A percentile compares a stretch with the other conserved stretches of the same genome.
phyloP scores from a whole-genome alignment of 257 asterid genomes.

The Solanum rostratum region DNA sequence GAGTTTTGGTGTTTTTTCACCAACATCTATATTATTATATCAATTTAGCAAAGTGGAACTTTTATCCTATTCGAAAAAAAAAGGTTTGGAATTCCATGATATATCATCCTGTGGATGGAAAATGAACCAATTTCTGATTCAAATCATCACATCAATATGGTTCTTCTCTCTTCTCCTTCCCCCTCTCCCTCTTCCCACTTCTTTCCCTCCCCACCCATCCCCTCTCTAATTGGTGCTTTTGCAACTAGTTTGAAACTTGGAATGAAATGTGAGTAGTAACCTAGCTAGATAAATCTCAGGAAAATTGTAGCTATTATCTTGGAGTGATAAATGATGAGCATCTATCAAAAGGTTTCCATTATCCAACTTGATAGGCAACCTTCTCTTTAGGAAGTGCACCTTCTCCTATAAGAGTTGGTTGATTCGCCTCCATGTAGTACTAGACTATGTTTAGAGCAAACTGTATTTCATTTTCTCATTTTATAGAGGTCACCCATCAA shows the following conservation, averaged over 20 bases:
- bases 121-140: not conserved
- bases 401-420: not conserved
- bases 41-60: not conserved
- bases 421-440: not conserved
- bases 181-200: not conserved
- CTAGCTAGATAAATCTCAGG: not conserved
- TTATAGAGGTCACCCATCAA: not conserved
- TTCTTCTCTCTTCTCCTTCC: not conserved
- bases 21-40: not conserved
- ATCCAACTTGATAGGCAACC: not conserved
- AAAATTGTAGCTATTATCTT: not conserved
- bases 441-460: not conserved
- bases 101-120: not conserved
- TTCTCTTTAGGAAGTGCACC: not conserved
- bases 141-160: not conserved
- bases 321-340: not conserved
- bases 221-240: not conserved
- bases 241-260: not conserved
- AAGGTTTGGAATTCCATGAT: not conserved
- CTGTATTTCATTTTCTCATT: not conserved
- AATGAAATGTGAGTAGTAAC: not conserved
- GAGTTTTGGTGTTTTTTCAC: not conserved
- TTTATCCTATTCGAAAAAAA: not conserved
- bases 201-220: not conserved
- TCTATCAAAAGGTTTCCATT: not conserved